Conservation (phyloP, 2,329 filamentous ascomycete genomes). For the Beauveria sp. region DNA sequence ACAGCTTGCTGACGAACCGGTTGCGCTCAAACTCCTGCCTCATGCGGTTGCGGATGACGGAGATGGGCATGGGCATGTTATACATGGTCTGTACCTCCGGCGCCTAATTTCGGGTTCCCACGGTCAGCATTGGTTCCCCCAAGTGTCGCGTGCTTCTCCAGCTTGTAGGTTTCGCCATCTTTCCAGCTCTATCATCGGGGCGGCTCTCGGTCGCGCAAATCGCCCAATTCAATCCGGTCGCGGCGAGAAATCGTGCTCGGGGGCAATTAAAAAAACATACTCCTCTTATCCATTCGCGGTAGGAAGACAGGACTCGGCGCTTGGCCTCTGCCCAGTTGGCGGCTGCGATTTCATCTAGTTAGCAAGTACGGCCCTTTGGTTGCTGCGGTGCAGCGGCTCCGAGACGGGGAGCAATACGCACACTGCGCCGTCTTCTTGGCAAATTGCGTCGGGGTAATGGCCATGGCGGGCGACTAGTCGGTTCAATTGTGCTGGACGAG, state of each 20-base stretch:
- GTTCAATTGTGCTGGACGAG: conserved; percentile 14
- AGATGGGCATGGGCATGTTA: conserved; percentile 80
- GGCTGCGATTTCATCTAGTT: conserved; percentile 43
- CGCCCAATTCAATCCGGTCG: neutral
- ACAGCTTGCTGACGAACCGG: conserved; percentile 84
- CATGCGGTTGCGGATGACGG: conserved; percentile 83
- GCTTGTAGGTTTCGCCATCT: neutral
- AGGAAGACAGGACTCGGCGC: conserved; percentile 76
- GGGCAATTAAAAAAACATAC: conserved; percentile 50
- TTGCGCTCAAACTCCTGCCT: conserved; percentile 95
- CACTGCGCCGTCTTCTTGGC: conserved; percentile 73
- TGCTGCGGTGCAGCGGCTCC: neutral
- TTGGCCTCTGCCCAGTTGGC: conserved; percentile 85
- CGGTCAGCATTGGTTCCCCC: conserved; percentile 10
- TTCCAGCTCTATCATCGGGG: neutral
- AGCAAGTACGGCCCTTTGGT: neutral
- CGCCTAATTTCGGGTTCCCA: conserved; percentile 48
- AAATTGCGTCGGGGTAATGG: conserved; percentile 89
- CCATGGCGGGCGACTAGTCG: conserved; percentile 52
- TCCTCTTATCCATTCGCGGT: conserved; percentile 92
- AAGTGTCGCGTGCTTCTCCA: neutral
- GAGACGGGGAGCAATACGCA: conserved; percentile 33
- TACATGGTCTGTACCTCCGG: conserved; percentile 98
- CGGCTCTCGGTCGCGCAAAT: neutral
- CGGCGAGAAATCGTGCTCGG: neutral